Base-by-base conservation (phyloP, 345 rosid genomes). In the Eucalyptus marginata region DNA sequence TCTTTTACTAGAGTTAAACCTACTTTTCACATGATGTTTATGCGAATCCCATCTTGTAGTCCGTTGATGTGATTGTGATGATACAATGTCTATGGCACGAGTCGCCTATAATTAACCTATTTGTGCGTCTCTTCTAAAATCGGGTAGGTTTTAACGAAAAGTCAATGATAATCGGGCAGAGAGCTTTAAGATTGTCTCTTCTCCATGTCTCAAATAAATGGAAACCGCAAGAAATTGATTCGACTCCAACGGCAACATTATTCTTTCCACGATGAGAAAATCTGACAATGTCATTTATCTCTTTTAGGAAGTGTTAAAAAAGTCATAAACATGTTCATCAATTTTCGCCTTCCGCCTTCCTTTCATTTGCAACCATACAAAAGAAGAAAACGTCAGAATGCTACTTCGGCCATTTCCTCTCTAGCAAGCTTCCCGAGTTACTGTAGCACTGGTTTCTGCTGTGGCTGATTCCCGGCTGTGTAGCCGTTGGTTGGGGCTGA, bases 261-360 rank as follows among this genome's bases (percentile, higher is more conserved):
- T n/a, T n/a, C 40, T 66, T 66, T 66, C 40, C 31, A 59, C 1
- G 4, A 29, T 59, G 68, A 59, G 8, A 59, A 59, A 59, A 59
- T 12, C 2, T 59, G 3, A 3, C 14, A 6, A 59, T 6, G 16
- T 59, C 3, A 59, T 59, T 6, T 27, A 59, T 27, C 33, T 29
- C 24, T 52, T 52, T 52, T 7, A 0, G 4, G 4, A 17, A 52
- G 24, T 7, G 56, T 52, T 52, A 52, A 52, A 52, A 7, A 52
- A 1, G 10, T 52, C 1, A 9, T 18, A 52, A 52, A 52, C 24
- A 0, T 18, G n/a, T n/a, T n/a, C n/a, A n/a, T n/a, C n/a, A n/a
- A n/a, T n/a, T n/a, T n/a, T n/a, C n/a, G n/a, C n/a, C n/a, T n/a
- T n/a, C n/a, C n/a, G n/a, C n/a, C n/a, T n/a, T n/a, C n/a, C n/a